Base-by-base conservation (phyloP, 257 asterid species). In the Petunia secreta region DNA sequence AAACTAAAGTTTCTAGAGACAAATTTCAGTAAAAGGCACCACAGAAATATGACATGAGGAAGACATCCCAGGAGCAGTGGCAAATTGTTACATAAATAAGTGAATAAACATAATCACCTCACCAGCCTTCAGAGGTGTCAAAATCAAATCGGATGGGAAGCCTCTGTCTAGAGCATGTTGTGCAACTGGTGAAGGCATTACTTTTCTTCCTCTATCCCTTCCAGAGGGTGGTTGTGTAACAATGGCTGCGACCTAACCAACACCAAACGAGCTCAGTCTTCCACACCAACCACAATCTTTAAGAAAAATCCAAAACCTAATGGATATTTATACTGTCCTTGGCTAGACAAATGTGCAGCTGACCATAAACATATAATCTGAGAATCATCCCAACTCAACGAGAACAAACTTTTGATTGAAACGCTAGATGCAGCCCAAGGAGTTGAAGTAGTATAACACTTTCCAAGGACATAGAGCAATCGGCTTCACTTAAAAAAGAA, bases 111-210 rank as follows among this genome's bases (percentile, higher is more conserved):
- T 53, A 50, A 75, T 46, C 91, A 93, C 97, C 94, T 95, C 99
- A 65, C 96, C 89, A 80, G 97, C 97, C 87, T 92, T 92, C 65
- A 83, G 58, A 3, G 99, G 98, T 7, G 98, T 87, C 84, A 95
- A 91, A 65, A 95, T 92, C 83, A 92, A 85, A 80, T 91, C 90
- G 83, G 94, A 74, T 9, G 98, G 89, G 85, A 90, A 92, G 68
- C 97, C 97, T 81, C 80, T 86, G 48, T 93, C 94, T 14, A 93
- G 88, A 75, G 99, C 99, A 85, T 87, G 92, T 75, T 92, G 92
- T 67, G 98, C 94, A 83, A 93, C 98, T 6, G 99, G 94, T 80
- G 99, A 93, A 84, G 98, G 97, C 93, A 87, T 81, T 84, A 93
- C 87, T 87, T 89, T 95, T 83, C 97, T 89, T 82, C 99, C 98